Evolutionary conservation across 768 basidiomycete genomes (phyloP), one percentile per base, ranked within the genome.

Genomic region (Boletus subparvulus): DNA sequence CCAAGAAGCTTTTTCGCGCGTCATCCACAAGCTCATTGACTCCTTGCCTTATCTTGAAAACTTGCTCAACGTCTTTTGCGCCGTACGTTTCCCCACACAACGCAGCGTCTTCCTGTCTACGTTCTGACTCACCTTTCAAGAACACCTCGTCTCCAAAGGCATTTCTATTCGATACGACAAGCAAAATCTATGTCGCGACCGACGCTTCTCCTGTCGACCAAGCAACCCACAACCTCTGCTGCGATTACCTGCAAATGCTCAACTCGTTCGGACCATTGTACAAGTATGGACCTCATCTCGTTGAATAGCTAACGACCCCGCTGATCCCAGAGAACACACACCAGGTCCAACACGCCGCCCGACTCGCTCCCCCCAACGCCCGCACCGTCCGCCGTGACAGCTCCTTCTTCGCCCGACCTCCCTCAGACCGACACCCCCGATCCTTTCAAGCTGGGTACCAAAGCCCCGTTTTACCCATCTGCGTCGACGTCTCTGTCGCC

Each of bases 111-210:
- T 24, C 16, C 32, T 7, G 16, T 26, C 7, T 26, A 13, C 47
- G 35, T 30, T 37, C 39, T 43, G 41, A 61, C 26, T 49, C 42
- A 13, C 24, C 33, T 5, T 16, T 49, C 17, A 62, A 96, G 93
- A 93, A 93, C 58, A 94, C 91, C 3, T 90, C 91, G 65, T 90
- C 94, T 32, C 87, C 92, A 37, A 98, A 98, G 70, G 92, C 94
- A 0, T 98, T 95, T 68, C 74, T 98, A 14, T 98, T 96, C 63
- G 95, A 98, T 67, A 86, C 83, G 17, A 79, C 79, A 5, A 93
- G 92, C 24, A 81, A 92, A 47, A 76, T 97, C 28, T 94, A 95
- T 66, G 80, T 98, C n/a, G 94, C 94, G 12, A 94, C 94, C 12
- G 96, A 98, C 65, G 87, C 88, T 17, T 92, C 91, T 0, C 92